A percentile compares a stretch with the other conserved stretches of the same genome.
phyloP scores from a whole-genome alignment of 1,139 yeast genomes.

The Taphrina communis region DNA sequence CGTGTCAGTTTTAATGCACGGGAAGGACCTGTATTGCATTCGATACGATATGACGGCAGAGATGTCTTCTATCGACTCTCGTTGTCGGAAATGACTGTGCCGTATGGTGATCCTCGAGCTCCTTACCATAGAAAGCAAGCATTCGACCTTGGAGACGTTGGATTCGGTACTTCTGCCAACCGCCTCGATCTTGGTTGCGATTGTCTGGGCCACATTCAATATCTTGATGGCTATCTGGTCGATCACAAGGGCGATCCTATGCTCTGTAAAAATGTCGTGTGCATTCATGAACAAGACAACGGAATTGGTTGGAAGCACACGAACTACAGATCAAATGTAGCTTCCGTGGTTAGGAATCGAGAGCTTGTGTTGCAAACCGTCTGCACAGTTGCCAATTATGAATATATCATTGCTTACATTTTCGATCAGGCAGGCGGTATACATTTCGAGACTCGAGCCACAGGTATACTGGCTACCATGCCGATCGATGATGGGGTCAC shows the following conservation, averaged over 20 bases:
- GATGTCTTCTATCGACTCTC: slow-evolving; percentile 80
- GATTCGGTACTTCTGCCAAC: slow-evolving; percentile 84
- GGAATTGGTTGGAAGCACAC: slow-evolving; percentile 80
- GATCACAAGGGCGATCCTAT: slow-evolving; percentile 70
- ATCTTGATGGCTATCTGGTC: slow-evolving; percentile 74
- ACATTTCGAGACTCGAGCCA: slow-evolving; percentile 74
- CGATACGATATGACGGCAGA: slow-evolving; percentile 72
- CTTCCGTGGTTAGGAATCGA: slow-evolving; percentile 76
- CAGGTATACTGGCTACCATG: slow-evolving; percentile 78
- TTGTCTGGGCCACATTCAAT: slow-evolving; percentile 83
- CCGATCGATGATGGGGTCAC: slow-evolving; percentile 66
- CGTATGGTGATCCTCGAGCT: slow-evolving; percentile 77
- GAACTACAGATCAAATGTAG: slow-evolving; percentile 69
- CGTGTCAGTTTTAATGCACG: slow-evolving; percentile 83
- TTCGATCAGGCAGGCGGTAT: slow-evolving; percentile 84
- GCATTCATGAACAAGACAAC: slow-evolving; percentile 85
- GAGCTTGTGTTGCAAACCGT: slow-evolving; percentile 75
- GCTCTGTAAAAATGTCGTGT: slow-evolving; percentile 74
- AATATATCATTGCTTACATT: slow-evolving; percentile 80
- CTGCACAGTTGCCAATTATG: slow-evolving; percentile 85
- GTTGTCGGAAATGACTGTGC: slow-evolving; percentile 81
- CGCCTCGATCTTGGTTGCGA: slow-evolving; percentile 80
- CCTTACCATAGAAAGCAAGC: slow-evolving; percentile 87
- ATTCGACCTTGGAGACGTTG: slow-evolving; percentile 83
- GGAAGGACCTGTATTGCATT: slow-evolving; percentile 80